Evolutionary conservation across 139 green algal genomes (phyloP), one percentile per base, ranked within the genome.

Genomic region (Closterium sp.): DNA sequence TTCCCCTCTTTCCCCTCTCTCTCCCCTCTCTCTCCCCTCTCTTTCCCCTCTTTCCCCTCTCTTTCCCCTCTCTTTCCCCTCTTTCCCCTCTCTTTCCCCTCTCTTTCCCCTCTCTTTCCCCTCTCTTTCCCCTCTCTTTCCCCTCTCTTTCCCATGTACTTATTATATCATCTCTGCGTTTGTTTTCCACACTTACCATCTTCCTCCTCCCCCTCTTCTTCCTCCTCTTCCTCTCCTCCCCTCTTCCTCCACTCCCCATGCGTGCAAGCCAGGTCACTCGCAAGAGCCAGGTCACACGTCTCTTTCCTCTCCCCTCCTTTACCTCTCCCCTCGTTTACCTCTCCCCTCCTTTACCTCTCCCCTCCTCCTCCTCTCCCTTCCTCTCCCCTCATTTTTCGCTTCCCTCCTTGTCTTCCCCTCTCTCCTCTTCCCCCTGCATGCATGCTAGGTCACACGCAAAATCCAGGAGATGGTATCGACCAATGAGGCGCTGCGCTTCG

Each of bases 121-220:
- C 76, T 7, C 25, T 85, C 76, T 7, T 85, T 31, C 9, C 3
- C 28, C 8, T 85, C 28, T 7, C 8, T 85, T 10, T 31, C 76
- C 4, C 76, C 8, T 10, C 76, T 10, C 76, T 10, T 31, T n/a
- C n/a, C n/a, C n/a, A n/a, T n/a, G n/a, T n/a, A n/a, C n/a, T n/a
- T n/a, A n/a, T n/a, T n/a, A n/a, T n/a, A n/a, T n/a, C n/a, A n/a
- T n/a, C n/a, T n/a, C n/a, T n/a, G n/a, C 76, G 25, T 89, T 33
- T 89, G 23, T 4, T 33, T 31, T 7, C 35, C n/a, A 69, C n/a
- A 5, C 8, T 89, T 66, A 4, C n/a, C 8, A 69, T 84, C 85
- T 89, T 89, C 85, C 8, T 84, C 3, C 35, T 89, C 85, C n/a
- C 35, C 85, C n/a, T 89, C 85, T 89, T 89, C 85, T 89, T 84